Evolutionary conservation across 2,329 filamentous ascomycete species (phyloP).

Genomic region (Fusarium sp.): DNA sequence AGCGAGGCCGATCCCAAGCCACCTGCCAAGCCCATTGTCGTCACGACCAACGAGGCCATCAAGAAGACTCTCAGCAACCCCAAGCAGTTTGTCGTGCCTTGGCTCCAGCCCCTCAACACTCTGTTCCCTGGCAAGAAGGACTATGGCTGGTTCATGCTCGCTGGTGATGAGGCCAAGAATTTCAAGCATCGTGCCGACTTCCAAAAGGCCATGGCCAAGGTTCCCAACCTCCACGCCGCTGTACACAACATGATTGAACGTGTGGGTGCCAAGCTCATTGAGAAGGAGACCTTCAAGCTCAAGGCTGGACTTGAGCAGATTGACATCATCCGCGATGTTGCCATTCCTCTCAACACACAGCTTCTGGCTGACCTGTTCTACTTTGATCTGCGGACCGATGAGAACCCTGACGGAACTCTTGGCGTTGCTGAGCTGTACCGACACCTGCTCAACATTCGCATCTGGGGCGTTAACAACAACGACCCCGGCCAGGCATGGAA

Average conservation of each 20-base stretch:
- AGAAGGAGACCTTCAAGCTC: slow-evolving; percentile 50
- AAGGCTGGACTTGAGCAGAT: slow-evolving; percentile 51
- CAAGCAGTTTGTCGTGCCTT: slow-evolving; percentile 48
- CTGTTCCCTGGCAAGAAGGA: slow-evolving; percentile 51
- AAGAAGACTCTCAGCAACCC: slow-evolving; percentile 47
- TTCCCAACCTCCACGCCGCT: slow-evolving; percentile 45
- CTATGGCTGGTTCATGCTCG: slow-evolving; percentile 51
- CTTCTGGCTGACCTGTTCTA: slow-evolving; percentile 65
- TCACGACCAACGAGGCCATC: slow-evolving; percentile 42
- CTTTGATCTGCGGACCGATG: slow-evolving; percentile 62
- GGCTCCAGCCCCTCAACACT: slow-evolving; percentile 45
- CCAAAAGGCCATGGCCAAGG: slow-evolving; percentile 46
- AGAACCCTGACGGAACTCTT: slow-evolving; percentile 60
- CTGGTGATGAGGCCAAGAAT: slow-evolving; percentile 48
- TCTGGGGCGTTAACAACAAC: slow-evolving; percentile 57
- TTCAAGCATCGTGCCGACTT: slow-evolving; percentile 45
- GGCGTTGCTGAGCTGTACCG: slow-evolving; percentile 53
- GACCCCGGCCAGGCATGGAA: slow-evolving; percentile 58
- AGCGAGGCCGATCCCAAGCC: slow-evolving; percentile 49
- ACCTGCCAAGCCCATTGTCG: slow-evolving; percentile 44
- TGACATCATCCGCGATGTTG: slow-evolving; percentile 60
- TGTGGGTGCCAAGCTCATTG: slow-evolving; percentile 51
- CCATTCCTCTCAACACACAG: slow-evolving; percentile 64
- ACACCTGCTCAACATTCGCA: slow-evolving; percentile 53
- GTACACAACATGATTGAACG: slow-evolving; percentile 47